These are phyloP conservation scores for Fusarium praegraminearum DNA, from an alignment of 2,329 filamentous ascomycete genomes.

Conservation along the genomic window DNA sequence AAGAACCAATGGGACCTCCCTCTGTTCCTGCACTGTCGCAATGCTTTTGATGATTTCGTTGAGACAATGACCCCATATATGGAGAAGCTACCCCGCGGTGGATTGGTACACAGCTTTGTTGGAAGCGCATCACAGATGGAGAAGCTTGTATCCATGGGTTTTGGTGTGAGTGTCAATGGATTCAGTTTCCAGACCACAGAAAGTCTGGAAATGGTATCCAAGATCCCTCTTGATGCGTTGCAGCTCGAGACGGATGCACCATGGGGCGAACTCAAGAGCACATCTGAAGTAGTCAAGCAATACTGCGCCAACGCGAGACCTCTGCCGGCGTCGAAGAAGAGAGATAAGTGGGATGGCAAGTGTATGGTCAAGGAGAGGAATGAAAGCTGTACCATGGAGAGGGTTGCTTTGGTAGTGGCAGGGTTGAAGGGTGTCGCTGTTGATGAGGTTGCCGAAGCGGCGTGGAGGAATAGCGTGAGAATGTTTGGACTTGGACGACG, in stretches of 20 bases:
- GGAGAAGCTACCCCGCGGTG: constrained; percentile 41
- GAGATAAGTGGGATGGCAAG: constrained; percentile 60
- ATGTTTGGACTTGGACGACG: constrained; percentile 50
- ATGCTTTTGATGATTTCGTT: constrained; percentile 47
- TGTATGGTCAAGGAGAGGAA: constrained; percentile 64
- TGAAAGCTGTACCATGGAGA: constrained; percentile 62
- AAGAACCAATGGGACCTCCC: constrained; percentile 44
- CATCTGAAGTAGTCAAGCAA: constrained; percentile 51
- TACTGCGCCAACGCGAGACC: constrained; percentile 56
- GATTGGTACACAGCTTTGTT: constrained; percentile 47
- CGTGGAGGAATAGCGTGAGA: constrained; percentile 52
- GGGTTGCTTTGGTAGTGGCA: constrained; percentile 61
- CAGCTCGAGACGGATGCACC: constrained; percentile 48
- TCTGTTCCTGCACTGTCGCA: constrained; percentile 46
- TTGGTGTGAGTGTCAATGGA: constrained; percentile 58
- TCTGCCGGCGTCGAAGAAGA: constrained; percentile 59
- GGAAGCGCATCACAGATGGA: constrained; percentile 44
- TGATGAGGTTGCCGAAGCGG: constrained; percentile 57
- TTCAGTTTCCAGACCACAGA: constrained; percentile 55
- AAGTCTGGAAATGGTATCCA: constrained; percentile 43
- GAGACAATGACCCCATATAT: constrained; percentile 56
- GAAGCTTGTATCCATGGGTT: constrained; percentile 38
- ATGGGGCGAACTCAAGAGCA: constrained; percentile 46
- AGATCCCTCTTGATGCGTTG: constrained; percentile 40
- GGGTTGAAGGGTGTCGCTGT: constrained; percentile 59